These are phyloP conservation scores for Combretum micranthum DNA, from an alignment of 345 rosid genomes.

Conservation along the genomic window DNA sequence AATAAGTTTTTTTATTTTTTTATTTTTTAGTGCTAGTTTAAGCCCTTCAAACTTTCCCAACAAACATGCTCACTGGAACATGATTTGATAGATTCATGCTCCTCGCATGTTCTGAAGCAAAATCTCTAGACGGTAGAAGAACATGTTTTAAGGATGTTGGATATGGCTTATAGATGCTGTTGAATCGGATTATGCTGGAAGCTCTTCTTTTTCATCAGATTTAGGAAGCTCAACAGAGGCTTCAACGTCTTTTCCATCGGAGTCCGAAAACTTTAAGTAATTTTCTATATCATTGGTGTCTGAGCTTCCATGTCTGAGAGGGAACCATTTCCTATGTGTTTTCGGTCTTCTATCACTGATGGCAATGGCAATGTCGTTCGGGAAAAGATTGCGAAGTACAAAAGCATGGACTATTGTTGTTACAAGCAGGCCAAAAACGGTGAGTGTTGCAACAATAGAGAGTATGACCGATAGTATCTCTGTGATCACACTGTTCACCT, in stretches of 20 bases:
- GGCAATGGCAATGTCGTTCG: conserved; percentile 43
- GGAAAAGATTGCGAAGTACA: conserved; percentile 32
- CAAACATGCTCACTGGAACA: conserved; percentile 8
- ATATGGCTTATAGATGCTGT: not conserved
- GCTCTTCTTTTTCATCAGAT: not conserved
- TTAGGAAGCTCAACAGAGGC: conserved; percentile 13
- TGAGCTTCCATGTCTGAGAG: conserved; percentile 32
- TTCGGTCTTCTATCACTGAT: conserved; percentile 31
- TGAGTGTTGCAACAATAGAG: conserved; percentile 5
- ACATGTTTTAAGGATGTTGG: not conserved
- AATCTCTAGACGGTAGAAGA: not conserved
- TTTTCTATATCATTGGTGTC: conserved; percentile 36
- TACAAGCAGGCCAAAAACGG: conserved; percentile 11
- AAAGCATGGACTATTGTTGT: conserved; percentile 26
- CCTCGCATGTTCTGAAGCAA: conserved; percentile 4
- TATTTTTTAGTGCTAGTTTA: not conserved
- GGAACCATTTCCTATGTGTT: conserved; percentile 28
- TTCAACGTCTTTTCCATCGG: conserved; percentile 33
- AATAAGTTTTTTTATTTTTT: no score
- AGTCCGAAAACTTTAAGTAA: conserved; percentile 30
- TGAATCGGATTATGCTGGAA: not conserved
- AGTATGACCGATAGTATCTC: conserved; percentile 10
- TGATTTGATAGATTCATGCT: not conserved
- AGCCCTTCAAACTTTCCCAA: not conserved
- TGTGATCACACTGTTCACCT: conserved; percentile 17